A percentile compares a stretch with the other conserved stretches of the same genome.
phyloP scores from a whole-genome alignment of 495 filamentous ascomycete genomes.

The Trichoderma reesei region DNA sequence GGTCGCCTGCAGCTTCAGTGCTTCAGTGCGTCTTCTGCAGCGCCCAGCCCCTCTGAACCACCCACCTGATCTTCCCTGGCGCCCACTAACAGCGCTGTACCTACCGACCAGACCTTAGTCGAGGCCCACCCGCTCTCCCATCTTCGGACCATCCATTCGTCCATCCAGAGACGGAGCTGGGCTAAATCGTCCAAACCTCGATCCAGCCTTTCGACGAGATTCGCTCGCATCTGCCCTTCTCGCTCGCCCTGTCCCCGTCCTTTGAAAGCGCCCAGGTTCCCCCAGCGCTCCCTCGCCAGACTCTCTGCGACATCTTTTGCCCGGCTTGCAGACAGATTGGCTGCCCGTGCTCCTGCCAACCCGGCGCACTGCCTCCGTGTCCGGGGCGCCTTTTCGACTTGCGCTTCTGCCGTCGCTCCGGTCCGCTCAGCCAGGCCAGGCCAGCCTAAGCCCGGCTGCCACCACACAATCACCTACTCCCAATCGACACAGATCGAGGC shows the following conservation, averaged over 20 bases:
- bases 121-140: neutral
- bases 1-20: too few relatives aligned
- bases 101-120: too few relatives aligned
- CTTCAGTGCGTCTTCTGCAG: neutral
- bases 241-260: too few relatives aligned
- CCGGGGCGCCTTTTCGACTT: neutral
- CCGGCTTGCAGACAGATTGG: neutral
- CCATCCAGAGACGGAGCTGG: neutral
- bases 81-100: too few relatives aligned
- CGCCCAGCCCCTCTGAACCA: neutral
- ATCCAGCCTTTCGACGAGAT: slow-evolving; percentile 2
- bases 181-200: slow-evolving; percentile 4
- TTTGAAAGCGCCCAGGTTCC: too few relatives aligned
- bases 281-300: too few relatives aligned
- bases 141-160: slow-evolving; percentile 7
- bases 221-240: neutral
- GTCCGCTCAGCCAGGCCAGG: neutral
- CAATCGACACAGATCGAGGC: too few relatives aligned
- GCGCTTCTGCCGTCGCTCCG: too few relatives aligned
- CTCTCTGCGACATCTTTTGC: neutral
- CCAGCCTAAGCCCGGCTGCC: neutral
- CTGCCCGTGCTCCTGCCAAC: too few relatives aligned
- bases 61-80: slow-evolving; percentile 1
- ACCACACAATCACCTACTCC: too few relatives aligned
- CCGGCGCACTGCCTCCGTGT: too few relatives aligned